Percentiles rank a stretch among this genome's conserved stretches.
These are phyloP conservation scores for Tylopilus plumbeoviolaceoides DNA, from an alignment of 768 basidiomycete species.

Conservation along the genomic window DNA sequence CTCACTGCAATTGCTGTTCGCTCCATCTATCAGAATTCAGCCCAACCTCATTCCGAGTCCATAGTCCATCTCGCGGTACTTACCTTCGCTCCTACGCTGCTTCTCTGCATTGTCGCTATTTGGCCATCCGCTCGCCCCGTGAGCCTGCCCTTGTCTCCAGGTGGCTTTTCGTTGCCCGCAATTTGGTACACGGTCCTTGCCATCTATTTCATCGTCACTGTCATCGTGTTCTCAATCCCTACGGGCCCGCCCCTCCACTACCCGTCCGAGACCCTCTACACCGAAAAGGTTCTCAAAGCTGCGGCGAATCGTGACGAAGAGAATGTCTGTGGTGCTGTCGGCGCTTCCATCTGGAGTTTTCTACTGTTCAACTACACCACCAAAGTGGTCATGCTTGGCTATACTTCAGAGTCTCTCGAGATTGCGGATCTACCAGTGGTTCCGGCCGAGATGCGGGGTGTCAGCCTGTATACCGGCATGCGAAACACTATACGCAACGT, in stretches of 20 bases:
- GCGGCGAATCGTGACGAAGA: conserved; percentile 61
- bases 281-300: conserved; percentile 57
- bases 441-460: conserved; percentile 65
- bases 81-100: conserved; percentile 42
- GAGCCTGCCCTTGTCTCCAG: conserved; percentile 24
- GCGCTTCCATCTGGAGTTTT: conserved; percentile 39
- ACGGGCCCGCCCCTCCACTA: conserved; percentile 74
- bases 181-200: conserved; percentile 53
- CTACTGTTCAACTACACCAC: conserved; percentile 88
- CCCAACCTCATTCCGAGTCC: conserved; percentile 39
- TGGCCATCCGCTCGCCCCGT: conserved; percentile 46
- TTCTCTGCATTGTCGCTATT: conserved; percentile 49
- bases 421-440: conserved; percentile 87
- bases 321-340: conserved; percentile 67
- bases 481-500: conserved; percentile 49
- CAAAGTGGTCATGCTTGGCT: conserved; percentile 81
- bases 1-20: conserved; percentile 46
- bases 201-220: conserved; percentile 44
- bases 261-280: conserved; percentile 70
- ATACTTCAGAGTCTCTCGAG: conserved; percentile 68
- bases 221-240: conserved; percentile 50
- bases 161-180: conserved; percentile 21
- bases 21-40: conserved; percentile 46
- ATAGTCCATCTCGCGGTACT: conserved; percentile 61
- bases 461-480: conserved; percentile 63